Conservation (phyloP, 2,329 filamentous ascomycete genomes). For the Bipolaris sorokiniana region DNA sequence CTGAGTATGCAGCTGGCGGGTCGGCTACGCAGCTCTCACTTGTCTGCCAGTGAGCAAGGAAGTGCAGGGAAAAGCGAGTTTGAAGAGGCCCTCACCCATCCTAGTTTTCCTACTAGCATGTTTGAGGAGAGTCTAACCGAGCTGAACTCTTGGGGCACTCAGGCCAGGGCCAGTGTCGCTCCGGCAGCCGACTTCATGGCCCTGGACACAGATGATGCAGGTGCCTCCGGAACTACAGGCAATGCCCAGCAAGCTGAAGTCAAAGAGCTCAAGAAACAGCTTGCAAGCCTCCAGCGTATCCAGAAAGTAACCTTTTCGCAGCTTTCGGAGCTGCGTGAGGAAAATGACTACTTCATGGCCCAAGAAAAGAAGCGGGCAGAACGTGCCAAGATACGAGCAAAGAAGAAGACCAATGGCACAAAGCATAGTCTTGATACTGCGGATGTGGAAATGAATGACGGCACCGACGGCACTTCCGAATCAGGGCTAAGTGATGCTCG, state of each 20-base stretch:
- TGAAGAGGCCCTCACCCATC: constrained; percentile 51
- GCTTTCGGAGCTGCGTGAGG: constrained; percentile 52
- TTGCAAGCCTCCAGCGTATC: constrained; percentile 53
- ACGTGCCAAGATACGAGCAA: constrained; percentile 29
- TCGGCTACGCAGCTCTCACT: constrained; percentile 30
- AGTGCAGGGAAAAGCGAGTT: constrained; percentile 38
- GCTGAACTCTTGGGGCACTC: constrained; percentile 37
- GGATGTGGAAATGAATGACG: constrained; percentile 43
- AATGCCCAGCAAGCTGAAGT: constrained; percentile 36
- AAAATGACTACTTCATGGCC: constrained; percentile 47
- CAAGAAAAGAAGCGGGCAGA: constrained; percentile 39
- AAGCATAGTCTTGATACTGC: constrained; percentile 12
- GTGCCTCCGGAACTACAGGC: constrained; percentile 4
- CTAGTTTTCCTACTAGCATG: constrained; percentile 52
- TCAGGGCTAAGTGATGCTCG: constrained; percentile 25
- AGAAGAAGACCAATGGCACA: constrained; percentile 33
- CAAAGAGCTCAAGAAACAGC: constrained; percentile 46
- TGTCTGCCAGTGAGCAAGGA: constrained; percentile 40
- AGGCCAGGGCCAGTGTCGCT: constrained; percentile 22
- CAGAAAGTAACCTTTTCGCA: constrained; percentile 55
- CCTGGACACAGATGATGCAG: constrained; percentile 17
- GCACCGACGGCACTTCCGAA: constrained; percentile 24
- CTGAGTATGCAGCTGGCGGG: constrained; percentile 67
- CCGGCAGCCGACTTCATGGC: constrained; percentile 45
- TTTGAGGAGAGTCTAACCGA: constrained; percentile 47